These are phyloP conservation scores for Gossypium schwendimanii DNA, from an alignment of 441 rosid genomes.

Conservation along the genomic window DNA sequence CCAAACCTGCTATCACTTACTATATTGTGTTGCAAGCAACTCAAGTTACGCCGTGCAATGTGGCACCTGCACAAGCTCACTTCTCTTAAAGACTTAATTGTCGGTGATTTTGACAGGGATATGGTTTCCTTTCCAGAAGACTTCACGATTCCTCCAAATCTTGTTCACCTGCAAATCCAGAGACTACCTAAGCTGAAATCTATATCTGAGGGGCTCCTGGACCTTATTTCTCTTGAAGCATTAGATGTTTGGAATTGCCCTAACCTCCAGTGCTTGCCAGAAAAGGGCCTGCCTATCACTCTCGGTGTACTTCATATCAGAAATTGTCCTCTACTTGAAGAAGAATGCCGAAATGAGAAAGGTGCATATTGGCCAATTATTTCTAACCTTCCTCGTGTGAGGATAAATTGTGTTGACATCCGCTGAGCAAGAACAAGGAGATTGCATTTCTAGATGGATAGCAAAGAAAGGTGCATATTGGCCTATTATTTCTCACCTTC, in stretches of 20 bases:
- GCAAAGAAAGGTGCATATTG: background rate
- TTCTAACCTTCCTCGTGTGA: background rate
- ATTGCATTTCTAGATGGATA: background rate
- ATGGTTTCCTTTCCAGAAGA: slow-evolving; percentile 9
- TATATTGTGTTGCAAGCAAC: background rate
- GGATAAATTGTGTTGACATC: slow-evolving; percentile 4
- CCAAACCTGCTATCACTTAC: slow-evolving; percentile 8
- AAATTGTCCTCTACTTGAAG: background rate
- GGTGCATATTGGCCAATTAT: slow-evolving; percentile 3
- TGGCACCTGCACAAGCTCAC: slow-evolving; percentile 8
- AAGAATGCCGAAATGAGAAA: background rate
- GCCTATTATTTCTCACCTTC: background rate
- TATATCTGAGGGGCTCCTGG: slow-evolving; percentile 7
- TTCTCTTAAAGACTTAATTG: slow-evolving; percentile 9
- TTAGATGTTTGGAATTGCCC: slow-evolving; percentile 10
- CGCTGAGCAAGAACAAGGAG: background rate
- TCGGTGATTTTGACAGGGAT: slow-evolving; percentile 2
- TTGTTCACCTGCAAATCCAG: slow-evolving; percentile 8
- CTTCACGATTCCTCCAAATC: background rate
- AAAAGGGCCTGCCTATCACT: background rate
- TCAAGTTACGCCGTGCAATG: background rate
- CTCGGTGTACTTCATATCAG: slow-evolving; percentile 1
- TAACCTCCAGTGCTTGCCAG: slow-evolving; percentile 2
- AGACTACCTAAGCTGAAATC: background rate
- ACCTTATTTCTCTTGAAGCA: slow-evolving; percentile 4